phyloP scores from a whole-genome alignment of 139 green algal genomes.

The Astrephomene gubernaculifera region DNA sequence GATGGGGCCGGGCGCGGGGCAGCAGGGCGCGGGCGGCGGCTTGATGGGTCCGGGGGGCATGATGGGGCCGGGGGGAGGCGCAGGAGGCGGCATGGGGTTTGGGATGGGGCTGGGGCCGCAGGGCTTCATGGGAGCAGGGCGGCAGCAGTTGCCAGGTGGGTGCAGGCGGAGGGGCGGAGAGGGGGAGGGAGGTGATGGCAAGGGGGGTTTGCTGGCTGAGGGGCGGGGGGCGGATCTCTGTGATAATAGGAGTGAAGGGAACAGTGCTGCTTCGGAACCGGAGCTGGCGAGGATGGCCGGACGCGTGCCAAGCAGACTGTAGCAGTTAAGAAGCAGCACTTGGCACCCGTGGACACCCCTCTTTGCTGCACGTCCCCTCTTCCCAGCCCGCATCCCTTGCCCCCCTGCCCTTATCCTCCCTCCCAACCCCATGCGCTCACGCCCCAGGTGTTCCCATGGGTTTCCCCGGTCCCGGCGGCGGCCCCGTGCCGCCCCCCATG shows the following conservation, averaged over 20 bases:
- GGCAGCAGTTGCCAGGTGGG: not conserved
- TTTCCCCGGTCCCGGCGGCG: not conserved
- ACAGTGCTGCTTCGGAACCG: no score
- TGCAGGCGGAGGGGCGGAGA: not conserved
- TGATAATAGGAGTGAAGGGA: not conserved
- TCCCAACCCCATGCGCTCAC: not conserved
- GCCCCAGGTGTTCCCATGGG: not conserved
- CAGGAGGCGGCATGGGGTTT: not conserved
- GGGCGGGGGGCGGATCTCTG: not conserved
- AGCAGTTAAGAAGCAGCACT: no score
- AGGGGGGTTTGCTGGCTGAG: not conserved
- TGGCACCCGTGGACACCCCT: no score
- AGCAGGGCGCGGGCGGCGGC: not conserved
- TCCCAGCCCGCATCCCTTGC: no score
- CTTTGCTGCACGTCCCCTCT: no score
- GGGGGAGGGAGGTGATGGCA: not conserved
- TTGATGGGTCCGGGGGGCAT: slow-evolving; percentile 11
- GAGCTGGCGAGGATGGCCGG: no score
- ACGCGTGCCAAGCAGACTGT: no score
- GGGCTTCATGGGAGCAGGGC: not conserved
- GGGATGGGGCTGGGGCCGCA: slow-evolving; percentile 6
- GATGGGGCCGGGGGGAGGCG: not conserved
- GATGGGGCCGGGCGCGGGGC: not conserved
- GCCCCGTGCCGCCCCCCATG: slow-evolving; percentile 21
- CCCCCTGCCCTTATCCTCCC: not conserved